Evolutionary conservation across 768 basidiomycete genomes (phyloP).

Genomic region (Royoungia palumana): DNA sequence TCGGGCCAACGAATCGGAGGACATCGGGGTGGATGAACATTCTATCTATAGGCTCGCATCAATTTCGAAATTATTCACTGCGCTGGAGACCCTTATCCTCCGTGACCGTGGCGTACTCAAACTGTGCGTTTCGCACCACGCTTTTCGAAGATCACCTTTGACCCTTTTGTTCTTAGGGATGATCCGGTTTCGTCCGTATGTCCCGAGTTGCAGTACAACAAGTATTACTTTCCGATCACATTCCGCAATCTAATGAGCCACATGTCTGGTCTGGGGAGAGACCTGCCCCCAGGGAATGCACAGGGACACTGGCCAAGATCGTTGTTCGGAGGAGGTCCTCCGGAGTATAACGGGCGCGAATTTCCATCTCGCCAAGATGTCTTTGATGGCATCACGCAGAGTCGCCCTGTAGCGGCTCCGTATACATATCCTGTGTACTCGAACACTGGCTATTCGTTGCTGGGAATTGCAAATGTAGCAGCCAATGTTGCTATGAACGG

Average conservation of each 20-base stretch:
- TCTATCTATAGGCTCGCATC: slow-evolving; percentile 52
- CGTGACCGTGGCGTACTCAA: slow-evolving; percentile 42
- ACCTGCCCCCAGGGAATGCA: slow-evolving; percentile 36
- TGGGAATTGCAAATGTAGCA: slow-evolving; percentile 36
- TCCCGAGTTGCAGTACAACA: slow-evolving; percentile 21
- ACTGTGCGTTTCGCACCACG: slow-evolving; percentile 26
- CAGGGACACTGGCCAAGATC: slow-evolving; percentile 39
- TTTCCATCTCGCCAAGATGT: slow-evolving; percentile 33
- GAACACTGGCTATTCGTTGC: slow-evolving; percentile 34
- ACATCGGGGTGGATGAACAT: slow-evolving; percentile 34
- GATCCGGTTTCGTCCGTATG: slow-evolving; percentile 41
- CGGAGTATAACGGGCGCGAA: slow-evolving; percentile 27
- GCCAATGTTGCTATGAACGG: slow-evolving; percentile 25
- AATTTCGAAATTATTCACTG: slow-evolving; percentile 50
- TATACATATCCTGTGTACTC: slow-evolving; percentile 44
- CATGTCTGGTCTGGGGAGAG: slow-evolving; percentile 32
- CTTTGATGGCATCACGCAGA: slow-evolving; percentile 35
- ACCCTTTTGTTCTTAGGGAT: slow-evolving; percentile 32
- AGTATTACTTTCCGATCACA: slow-evolving; percentile 32
- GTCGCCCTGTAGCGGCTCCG: slow-evolving; percentile 41
- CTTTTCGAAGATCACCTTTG: not conserved
- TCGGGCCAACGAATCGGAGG: slow-evolving; percentile 42
- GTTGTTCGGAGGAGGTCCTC: slow-evolving; percentile 25
- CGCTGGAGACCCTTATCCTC: slow-evolving; percentile 46
- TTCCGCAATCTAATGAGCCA: slow-evolving; percentile 43